Evolutionary conservation across 2,329 filamentous ascomycete genomes (phyloP).

Genomic region (Periconia digitata): DNA sequence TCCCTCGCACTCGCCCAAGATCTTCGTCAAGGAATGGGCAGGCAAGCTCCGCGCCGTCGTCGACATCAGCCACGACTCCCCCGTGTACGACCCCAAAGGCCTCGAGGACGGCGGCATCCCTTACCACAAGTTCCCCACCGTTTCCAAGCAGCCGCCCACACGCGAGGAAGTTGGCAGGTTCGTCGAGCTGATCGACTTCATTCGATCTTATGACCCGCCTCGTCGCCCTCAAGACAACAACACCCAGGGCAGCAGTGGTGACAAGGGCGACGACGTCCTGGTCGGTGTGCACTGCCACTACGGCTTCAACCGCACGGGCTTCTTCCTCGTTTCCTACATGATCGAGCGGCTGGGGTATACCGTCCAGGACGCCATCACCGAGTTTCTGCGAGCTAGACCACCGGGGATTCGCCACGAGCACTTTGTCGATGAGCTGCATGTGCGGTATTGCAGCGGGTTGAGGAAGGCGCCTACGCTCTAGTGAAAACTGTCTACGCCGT

Average conservation of each 20-base stretch:
- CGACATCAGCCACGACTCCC: slow-evolving; percentile 88
- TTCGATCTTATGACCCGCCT: slow-evolving; percentile 32
- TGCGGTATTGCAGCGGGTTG: slow-evolving; percentile 61
- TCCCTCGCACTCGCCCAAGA: slow-evolving; percentile 72
- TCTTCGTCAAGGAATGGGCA: slow-evolving; percentile 70
- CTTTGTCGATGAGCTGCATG: slow-evolving; percentile 81
- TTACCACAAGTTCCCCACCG: slow-evolving; percentile 82
- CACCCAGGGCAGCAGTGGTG: slow-evolving; percentile 8
- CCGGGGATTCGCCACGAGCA: slow-evolving; percentile 88
- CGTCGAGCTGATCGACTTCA: slow-evolving; percentile 57
- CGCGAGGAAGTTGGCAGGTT: slow-evolving; percentile 63
- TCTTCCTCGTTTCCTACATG: slow-evolving; percentile 88
- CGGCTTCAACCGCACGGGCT: slow-evolving; percentile 92
- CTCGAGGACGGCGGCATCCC: slow-evolving; percentile 48
- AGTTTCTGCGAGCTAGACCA: slow-evolving; percentile 71
- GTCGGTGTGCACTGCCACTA: slow-evolving; percentile 91
- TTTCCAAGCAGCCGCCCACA: slow-evolving; percentile 84
- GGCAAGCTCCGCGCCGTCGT: slow-evolving; percentile 72
- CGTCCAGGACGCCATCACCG: slow-evolving; percentile 75
- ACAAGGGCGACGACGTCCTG: slow-evolving; percentile 44
- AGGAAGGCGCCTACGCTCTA: background rate
- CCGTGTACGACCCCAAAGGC: slow-evolving; percentile 76
- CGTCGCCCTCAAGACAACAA: no score
- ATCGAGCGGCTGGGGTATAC: slow-evolving; percentile 74
- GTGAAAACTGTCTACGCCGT: no score